A percentile compares a stretch with the other conserved stretches of the same genome.
Conservation (phyloP, 2,329 filamentous ascomycete species). For the Apiospora phragmitis region DNA sequence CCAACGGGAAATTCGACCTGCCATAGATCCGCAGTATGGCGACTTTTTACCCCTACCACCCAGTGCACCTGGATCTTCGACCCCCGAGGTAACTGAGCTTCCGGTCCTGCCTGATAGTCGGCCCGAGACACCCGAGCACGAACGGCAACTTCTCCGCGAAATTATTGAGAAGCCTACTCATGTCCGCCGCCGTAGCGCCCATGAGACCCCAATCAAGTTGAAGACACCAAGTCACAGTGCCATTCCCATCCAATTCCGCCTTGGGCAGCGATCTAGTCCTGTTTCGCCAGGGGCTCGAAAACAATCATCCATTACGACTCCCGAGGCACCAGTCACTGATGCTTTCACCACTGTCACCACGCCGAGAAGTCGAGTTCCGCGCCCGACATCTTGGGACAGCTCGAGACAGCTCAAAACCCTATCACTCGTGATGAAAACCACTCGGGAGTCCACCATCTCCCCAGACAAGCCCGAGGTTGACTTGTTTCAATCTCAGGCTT, state of each 20-base stretch:
- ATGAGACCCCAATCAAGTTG: constrained; percentile 46
- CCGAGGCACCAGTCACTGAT: constrained; percentile 35
- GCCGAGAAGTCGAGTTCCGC: constrained; percentile 41
- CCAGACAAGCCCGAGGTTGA: constrained; percentile 47
- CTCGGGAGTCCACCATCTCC: constrained; percentile 39
- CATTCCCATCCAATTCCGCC: constrained; percentile 56
- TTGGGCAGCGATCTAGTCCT: constrained; percentile 41
- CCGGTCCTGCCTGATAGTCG: constrained; percentile 61
- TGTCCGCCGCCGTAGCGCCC: constrained; percentile 48
- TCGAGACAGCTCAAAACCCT: constrained; percentile 76
- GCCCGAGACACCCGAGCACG: constrained; percentile 53
- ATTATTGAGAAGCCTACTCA: constrained; percentile 43
- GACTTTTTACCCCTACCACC: constrained; percentile 66
- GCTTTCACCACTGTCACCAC: constrained; percentile 31
- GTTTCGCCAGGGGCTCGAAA: constrained; percentile 39
- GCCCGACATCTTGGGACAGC: constrained; percentile 63
- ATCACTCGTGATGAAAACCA: constrained; percentile 72
- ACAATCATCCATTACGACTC: constrained; percentile 37
- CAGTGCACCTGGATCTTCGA: constrained; percentile 55
- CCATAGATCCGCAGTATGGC: constrained; percentile 66
- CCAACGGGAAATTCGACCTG: constrained; percentile 59
- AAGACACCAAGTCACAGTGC: constrained; percentile 59
- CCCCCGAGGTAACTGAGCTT: constrained; percentile 37
- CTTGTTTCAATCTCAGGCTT: not conserved
- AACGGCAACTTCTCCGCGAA: constrained; percentile 42